A percentile compares a stretch with the other conserved stretches of the same genome.
Evolutionary conservation across 2,329 filamentous ascomycete species (phyloP).

Genomic region (Colletotrichum sojae): DNA sequence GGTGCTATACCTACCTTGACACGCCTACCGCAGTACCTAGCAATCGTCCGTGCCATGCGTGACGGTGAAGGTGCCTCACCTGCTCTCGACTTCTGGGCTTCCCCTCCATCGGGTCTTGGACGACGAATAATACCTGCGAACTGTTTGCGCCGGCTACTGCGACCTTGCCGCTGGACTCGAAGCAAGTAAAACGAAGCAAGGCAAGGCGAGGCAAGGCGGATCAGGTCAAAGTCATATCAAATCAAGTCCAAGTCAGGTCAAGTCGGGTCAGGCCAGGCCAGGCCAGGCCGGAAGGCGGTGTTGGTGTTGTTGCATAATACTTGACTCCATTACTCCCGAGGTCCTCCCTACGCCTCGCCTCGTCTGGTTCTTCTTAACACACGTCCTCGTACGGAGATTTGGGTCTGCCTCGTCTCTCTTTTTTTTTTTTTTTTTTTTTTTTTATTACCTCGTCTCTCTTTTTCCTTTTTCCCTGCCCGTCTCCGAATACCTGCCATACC

Average conservation of each 20-base stretch:
- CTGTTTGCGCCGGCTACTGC: conserved; percentile 5
- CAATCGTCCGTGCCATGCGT: conserved; percentile 2
- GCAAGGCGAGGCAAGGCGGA: not conserved
- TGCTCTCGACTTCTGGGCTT: not conserved
- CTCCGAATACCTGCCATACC: not conserved
- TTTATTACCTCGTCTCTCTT: not conserved
- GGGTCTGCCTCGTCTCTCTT: conserved; percentile 22
- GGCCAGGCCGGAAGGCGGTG: conserved; percentile 21
- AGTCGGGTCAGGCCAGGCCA: not conserved
- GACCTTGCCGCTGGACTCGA: conserved; percentile 19
- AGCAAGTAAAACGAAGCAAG: conserved; percentile 3
- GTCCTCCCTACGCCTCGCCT: conserved; percentile 24
- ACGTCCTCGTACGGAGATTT: conserved; percentile 33
- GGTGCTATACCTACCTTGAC: too few species aligned
- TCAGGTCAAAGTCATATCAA: not conserved
- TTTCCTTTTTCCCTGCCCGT: not conserved
- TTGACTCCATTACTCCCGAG: too few species aligned
- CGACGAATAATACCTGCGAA: conserved; percentile 6
- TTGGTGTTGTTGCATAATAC: conserved; percentile 10
- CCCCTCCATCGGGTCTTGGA: conserved; percentile 12
- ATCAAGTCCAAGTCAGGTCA: conserved; percentile 13
- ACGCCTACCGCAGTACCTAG: too few species aligned
- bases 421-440: not conserved
- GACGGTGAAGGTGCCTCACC: not conserved
- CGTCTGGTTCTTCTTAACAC: conserved; percentile 27